Base-by-base conservation (phyloP, 176 grass and related monocot genomes). In the Paspalum notatum region DNA sequence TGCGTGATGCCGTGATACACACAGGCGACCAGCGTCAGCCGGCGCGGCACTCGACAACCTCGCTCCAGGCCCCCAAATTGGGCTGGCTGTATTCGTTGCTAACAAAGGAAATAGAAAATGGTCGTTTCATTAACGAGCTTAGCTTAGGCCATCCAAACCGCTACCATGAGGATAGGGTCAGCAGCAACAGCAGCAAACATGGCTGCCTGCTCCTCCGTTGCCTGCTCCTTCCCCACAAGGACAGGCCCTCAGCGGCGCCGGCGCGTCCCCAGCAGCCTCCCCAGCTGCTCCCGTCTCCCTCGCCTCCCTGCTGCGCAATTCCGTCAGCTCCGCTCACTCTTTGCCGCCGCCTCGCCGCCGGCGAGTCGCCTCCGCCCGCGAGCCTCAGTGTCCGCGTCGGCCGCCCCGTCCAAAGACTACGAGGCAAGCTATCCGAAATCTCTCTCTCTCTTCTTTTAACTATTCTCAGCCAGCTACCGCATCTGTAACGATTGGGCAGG, bases 331-430 rank as follows among this genome's bases (percentile, higher is more conserved):
- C 82, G 62, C 62, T 76, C 63, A 49, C 76, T 45, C n/a, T 27
- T 76, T 17, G 22, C 22, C 17, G 48, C 66, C 74, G 20, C 77
- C 52, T 45, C 40, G 24, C 17, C 43, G 39, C 55, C 62, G 82
- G 45, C 46, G 67, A 56, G 43, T 26, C 80, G 76, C 76, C 45
- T 67, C 75, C 86, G 32, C 37, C 32, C 64, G 47, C n/a, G 71
- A 16, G 57, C 77, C 20, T 89, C 87, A 55, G 54, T 68, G 8
- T 89, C 87, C 26, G 64, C 71, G 38, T 76, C 77, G 1, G 22
- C 77, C 40, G 22, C 87, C 11, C 47, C 71, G 10, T n/a, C 55
- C 15, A 53, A 85, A 55, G 82, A 81, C 41, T 89, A 89, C 82
- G 87, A 89, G 87, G 87, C 82, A 84, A 89, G 82, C 25, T 1